Evolutionary conservation across 495 filamentous ascomycete genomes (phyloP).

Genomic region (Sporormia fimetaria): DNA sequence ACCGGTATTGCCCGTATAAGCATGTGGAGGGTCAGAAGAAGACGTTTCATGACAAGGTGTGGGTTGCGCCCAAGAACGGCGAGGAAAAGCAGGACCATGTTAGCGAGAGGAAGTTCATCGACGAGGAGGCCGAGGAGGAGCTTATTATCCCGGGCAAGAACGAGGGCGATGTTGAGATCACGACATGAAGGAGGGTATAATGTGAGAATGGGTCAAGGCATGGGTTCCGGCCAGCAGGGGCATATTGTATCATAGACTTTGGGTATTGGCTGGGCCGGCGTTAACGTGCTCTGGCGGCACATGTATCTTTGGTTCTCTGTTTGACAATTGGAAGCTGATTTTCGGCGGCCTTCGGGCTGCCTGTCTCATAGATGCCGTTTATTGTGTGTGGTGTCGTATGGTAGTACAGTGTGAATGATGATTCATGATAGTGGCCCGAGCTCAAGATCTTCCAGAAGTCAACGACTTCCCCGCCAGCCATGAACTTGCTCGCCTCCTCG

Average conservation of each 20-base stretch:
- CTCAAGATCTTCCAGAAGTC: conserved; percentile 1
- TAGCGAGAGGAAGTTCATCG: conserved; percentile 86
- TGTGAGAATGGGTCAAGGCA: neutral
- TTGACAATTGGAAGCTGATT: neutral
- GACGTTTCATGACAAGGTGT: conserved; percentile 80
- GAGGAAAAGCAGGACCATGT: conserved; percentile 47
- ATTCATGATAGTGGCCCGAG: conserved; percentile 7
- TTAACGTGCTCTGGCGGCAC: neutral
- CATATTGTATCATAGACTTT: no score
- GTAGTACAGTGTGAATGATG: neutral
- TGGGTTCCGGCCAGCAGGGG: neutral
- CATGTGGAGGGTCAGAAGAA: conserved; percentile 81
- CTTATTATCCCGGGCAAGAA: conserved; percentile 56
- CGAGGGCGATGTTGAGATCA: conserved; percentile 25
- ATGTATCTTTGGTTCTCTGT: conserved; percentile 4
- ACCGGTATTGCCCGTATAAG: conserved; percentile 72
- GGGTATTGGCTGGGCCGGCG: neutral
- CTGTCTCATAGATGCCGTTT: neutral
- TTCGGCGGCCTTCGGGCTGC: conserved; percentile 9
- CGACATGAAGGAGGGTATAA: conserved; percentile 6
- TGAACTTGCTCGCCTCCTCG: neutral
- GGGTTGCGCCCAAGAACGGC: conserved; percentile 43
- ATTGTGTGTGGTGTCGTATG: no score
- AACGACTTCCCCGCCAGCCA: neutral
- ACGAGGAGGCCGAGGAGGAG: conserved; percentile 56